Evolutionary conservation across 2,329 filamentous ascomycete species (phyloP).

Genomic region (Remersonia thermophila): DNA sequence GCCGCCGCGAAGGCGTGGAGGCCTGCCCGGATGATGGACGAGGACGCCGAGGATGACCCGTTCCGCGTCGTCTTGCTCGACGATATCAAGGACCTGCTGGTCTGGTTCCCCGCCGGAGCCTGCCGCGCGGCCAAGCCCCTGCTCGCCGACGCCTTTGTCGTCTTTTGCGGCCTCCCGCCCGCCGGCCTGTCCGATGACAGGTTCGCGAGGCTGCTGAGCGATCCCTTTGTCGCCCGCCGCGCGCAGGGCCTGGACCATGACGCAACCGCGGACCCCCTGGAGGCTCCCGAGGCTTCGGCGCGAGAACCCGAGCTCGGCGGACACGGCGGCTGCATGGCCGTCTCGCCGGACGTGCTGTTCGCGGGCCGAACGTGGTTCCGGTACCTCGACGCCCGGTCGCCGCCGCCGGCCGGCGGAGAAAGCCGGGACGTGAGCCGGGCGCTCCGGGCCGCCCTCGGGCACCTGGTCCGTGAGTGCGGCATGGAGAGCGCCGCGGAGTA

Average conservation of each 20-base stretch:
- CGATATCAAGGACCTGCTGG: constrained; percentile 56
- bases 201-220: constrained; percentile 29
- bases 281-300: constrained; percentile 6
- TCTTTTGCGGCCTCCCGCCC: constrained; percentile 55
- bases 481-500: constrained; percentile 53
- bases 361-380: constrained; percentile 32
- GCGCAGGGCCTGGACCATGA: constrained; percentile 19
- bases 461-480: constrained; percentile 35
- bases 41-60: constrained; percentile 65
- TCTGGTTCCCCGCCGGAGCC: constrained; percentile 31
- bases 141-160: constrained; percentile 58
- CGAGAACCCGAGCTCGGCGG: constrained; percentile 21
- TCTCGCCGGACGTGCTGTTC: constrained; percentile 43
- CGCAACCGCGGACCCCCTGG: not conserved
- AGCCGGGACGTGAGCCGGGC: constrained; percentile 34
- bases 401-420: constrained; percentile 12
- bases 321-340: constrained; percentile 18
- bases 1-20: constrained; percentile 36
- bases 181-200: constrained; percentile 18
- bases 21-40: constrained; percentile 65
- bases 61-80: constrained; percentile 70
- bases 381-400: constrained; percentile 22
- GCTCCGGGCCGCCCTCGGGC: constrained; percentile 41
- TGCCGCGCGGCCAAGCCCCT: constrained; percentile 27
- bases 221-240: constrained; percentile 37